Evolutionary conservation across 2,329 filamentous ascomycete species (phyloP), one percentile per base, ranked within the genome.

Genomic region (Scolecobasidium constrictum): DNA sequence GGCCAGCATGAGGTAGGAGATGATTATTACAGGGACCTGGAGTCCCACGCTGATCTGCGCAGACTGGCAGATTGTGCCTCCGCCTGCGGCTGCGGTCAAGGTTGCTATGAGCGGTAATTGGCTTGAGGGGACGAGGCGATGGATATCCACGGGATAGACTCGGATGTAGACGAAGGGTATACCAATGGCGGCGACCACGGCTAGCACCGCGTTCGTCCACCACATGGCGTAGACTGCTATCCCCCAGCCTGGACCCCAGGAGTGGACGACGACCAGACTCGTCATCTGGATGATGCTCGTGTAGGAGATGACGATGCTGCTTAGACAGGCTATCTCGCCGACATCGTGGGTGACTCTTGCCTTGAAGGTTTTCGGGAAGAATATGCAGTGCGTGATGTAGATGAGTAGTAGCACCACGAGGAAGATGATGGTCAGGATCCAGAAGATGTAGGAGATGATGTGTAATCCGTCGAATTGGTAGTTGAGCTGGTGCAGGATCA

Each of bases 261-360:
- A 63, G 0, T 71, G 71, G 5, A 71, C 64, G 55, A 77, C 81
- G 23, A 76, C 65, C 22, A 76, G 66, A 11, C 77, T 66, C 55
- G 77, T 73, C 69, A 79, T 77, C 47, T 78, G 77, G 46, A 83
- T 71, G 36, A 84, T 75, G 2, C 78, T 83, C 0, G 77, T 74
- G 45, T 83, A 70, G 0, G 71, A 78, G 75, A 83, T 83, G 0
- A 79, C 78, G 23, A 82, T 71, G 0, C 76, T 79, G 0, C 62
- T 80, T 12, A 86, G 50, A 86, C 42, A 86, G 65, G 1, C 74
- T 78, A 52, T 86, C 78, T 1, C 70, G 71, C 1, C 77, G 78
- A 54, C 86, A 77, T 2, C 64, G 61, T 26, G n/a, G n/a, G n/a
- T n/a, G n/a, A 85, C 70, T 78, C 86, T 82, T n/a, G 71, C 73